Evolutionary conservation across 805 yeast species (phyloP).

Genomic region (Citeromyces matritensis): DNA sequence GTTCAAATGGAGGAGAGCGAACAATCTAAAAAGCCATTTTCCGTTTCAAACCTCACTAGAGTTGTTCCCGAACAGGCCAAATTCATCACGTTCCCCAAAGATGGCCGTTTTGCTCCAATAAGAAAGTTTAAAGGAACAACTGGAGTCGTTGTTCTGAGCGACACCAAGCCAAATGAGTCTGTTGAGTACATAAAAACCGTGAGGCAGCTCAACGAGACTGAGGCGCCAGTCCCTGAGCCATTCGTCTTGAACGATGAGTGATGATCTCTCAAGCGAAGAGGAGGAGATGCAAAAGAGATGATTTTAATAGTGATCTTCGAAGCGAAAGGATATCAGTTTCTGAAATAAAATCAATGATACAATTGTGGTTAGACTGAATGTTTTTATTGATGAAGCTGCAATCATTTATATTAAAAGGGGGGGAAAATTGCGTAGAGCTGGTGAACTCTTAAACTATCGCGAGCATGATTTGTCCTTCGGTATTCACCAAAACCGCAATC

Average conservation of each 20-base stretch:
- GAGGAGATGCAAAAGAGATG: conserved; percentile 13
- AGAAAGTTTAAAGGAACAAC: conserved; percentile 55
- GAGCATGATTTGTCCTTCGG: too few species aligned
- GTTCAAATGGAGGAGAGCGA: conserved; percentile 17
- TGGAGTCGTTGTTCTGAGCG: conserved; percentile 62
- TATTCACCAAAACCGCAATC: too few species aligned
- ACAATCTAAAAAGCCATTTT: conserved; percentile 43
- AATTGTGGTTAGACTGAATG: too few species aligned
- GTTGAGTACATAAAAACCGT: conserved; percentile 65
- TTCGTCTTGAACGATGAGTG: conserved; percentile 43
- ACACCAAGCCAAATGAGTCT: conserved; percentile 44
- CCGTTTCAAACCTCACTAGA: conserved; percentile 67
- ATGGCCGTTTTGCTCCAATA: conserved; percentile 68
- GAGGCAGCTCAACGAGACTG: conserved; percentile 60
- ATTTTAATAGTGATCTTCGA: not conserved
- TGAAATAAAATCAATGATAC: too few species aligned
- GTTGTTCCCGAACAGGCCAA: conserved; percentile 82
- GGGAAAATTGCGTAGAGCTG: not conserved
- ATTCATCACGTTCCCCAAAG: conserved; percentile 64
- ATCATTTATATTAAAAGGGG: not conserved
- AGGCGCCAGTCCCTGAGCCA: conserved; percentile 63
- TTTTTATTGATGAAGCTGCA: too few species aligned
- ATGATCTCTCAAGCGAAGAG: too few species aligned
- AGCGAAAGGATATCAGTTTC: too few species aligned
- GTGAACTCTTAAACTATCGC: not conserved